phyloP scores from a whole-genome alignment of 768 basidiomycete genomes.

The Tricholoma terreum region DNA sequence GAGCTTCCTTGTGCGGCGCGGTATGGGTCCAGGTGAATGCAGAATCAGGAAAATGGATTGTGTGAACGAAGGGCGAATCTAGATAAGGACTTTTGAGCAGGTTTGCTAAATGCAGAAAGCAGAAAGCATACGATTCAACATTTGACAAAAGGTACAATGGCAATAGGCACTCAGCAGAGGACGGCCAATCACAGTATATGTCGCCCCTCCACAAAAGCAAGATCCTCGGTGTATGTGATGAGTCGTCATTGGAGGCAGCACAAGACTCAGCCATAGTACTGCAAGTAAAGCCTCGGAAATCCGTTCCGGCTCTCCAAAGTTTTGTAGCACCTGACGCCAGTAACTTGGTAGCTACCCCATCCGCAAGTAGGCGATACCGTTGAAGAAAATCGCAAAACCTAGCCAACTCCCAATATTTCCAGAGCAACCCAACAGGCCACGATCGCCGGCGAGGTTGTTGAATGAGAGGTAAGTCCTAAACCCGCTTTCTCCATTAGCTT shows the following conservation, averaged over 20 bases:
- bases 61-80: slow-evolving; percentile 64
- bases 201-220: slow-evolving; percentile 57
- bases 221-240: slow-evolving; percentile 37
- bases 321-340: background rate
- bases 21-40: slow-evolving; percentile 55
- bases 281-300: background rate
- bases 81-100: background rate
- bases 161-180: slow-evolving; percentile 61
- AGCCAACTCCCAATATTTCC: too few relatives aligned
- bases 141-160: slow-evolving; percentile 70
- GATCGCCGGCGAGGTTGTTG: background rate
- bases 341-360: too few relatives aligned
- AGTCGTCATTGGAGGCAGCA: background rate
- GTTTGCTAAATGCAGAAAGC: background rate
- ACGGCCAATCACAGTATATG: slow-evolving; percentile 44
- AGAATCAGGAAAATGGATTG: slow-evolving; percentile 49
- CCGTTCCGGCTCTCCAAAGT: background rate
- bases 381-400: too few relatives aligned
- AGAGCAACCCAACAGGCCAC: background rate
- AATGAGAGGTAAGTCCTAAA: background rate
- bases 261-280: background rate
- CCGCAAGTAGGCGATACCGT: too few relatives aligned
- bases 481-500: slow-evolving; percentile 15
- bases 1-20: slow-evolving; percentile 27
- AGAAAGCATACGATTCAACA: slow-evolving; percentile 43